Base-by-base conservation (phyloP, 192 early-diverging fungal species). In the Coemansia erecta region DNA sequence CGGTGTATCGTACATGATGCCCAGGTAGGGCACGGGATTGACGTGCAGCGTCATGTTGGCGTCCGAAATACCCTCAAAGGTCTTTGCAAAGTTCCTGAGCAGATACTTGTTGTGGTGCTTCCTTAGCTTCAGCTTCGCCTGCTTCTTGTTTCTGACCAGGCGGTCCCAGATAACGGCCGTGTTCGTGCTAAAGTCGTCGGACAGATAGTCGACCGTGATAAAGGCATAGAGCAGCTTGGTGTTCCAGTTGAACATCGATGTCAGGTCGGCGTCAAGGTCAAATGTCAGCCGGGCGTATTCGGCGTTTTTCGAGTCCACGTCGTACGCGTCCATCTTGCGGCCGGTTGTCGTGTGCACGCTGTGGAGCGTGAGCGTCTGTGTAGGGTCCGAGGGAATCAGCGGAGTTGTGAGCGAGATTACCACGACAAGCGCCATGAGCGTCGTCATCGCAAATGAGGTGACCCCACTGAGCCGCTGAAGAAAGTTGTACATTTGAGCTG, bases 221-320 rank as follows among this genome's bases (percentile, higher is more conserved):
- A 66, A 80, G 2, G 71, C 63, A 28, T 73, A 80, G 57, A 80
- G 46, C 0, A 73, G 66, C 61, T 80, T 80, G 11, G 77, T 80
- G 64, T 80, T 80, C 77, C 77, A 80, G 72, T 80, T 80, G 19
- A 80, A 73, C 72, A 80, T 63, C 9, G 66, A 62, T 9, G 77
- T 45, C 9, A 80, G 56, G 71, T 80, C 77, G 1, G 77, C 77
- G 37, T 80, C 72, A 8, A 80, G 21, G 46, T 80, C 77, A 61
- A 80, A 80, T 1, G 77, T 80, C 33, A 80, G 55, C 5, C 68
- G 66, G 10, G 77, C 72, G 45, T 70, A 73, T 50, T 80, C 77
- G 12, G 77, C 60, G 5, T 62, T 55, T 8, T 64, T 63, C 14
- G 77, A 73, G 17, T 54, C 55, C 23, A 48, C 56, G 64, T 80